phyloP scores from a whole-genome alignment of 2,329 filamentous ascomycete genomes.

The Penicillium brevicompactum region DNA sequence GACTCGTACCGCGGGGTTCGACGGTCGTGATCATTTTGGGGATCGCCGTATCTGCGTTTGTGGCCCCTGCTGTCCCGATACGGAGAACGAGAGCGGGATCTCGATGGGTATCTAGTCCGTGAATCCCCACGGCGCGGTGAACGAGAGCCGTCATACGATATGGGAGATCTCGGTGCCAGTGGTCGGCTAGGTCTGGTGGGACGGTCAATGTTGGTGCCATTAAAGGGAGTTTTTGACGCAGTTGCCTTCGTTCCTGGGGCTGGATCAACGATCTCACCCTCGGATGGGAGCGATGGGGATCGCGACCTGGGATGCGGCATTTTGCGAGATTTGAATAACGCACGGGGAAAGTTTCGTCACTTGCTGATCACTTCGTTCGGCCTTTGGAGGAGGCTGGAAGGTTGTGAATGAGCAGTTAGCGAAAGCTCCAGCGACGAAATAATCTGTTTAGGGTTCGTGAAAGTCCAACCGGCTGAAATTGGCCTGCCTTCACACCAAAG shows the following conservation, averaged over 20 bases:
- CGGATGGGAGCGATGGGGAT: slow-evolving; percentile 69
- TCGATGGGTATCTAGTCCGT: slow-evolving; percentile 33
- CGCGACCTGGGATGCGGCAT: slow-evolving; percentile 53
- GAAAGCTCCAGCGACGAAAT: slow-evolving; percentile 30
- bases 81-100: slow-evolving; percentile 44
- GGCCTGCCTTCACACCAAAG: slow-evolving; percentile 36
- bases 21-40: slow-evolving; percentile 30
- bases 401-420: slow-evolving; percentile 38
- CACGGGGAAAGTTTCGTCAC: background rate
- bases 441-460: slow-evolving; percentile 36
- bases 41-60: slow-evolving; percentile 46
- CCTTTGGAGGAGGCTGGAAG: slow-evolving; percentile 31
- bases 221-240: slow-evolving; percentile 72
- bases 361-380: slow-evolving; percentile 14
- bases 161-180: slow-evolving; percentile 50
- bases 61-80: slow-evolving; percentile 43
- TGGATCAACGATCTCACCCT: slow-evolving; percentile 83
- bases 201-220: slow-evolving; percentile 88
- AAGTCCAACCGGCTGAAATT: slow-evolving; percentile 46
- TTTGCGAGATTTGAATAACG: slow-evolving; percentile 11
- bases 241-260: slow-evolving; percentile 79
- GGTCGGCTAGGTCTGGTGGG: slow-evolving; percentile 72
- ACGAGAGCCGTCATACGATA: slow-evolving; percentile 51
- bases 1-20: slow-evolving; percentile 34
- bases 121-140: slow-evolving; percentile 65